A percentile compares a stretch with the other conserved stretches of the same genome.
Evolutionary conservation across 495 filamentous ascomycete species (phyloP).

Genomic region (Trichoderma orchidacearum): DNA sequence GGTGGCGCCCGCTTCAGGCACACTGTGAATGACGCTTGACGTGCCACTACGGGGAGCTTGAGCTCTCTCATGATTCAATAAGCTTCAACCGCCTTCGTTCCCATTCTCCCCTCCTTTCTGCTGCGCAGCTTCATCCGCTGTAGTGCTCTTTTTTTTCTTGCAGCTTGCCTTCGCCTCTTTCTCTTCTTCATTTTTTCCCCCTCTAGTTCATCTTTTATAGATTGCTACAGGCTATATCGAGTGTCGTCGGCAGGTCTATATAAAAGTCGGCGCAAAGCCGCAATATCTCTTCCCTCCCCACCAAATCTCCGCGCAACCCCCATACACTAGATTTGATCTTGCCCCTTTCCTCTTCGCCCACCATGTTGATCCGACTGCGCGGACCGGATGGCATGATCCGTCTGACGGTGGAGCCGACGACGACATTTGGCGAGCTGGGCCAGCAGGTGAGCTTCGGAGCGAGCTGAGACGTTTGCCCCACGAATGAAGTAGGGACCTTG

Average conservation of each 20-base stretch:
- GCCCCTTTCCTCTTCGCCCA: conserved; percentile 3
- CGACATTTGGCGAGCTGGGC: conserved; percentile 37
- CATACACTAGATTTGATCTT: too few species aligned
- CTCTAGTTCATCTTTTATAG: background rate
- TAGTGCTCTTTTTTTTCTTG: background rate
- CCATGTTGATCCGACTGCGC: conserved; percentile 56
- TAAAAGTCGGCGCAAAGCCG: background rate
- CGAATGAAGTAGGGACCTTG: background rate
- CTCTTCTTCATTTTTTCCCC: conserved; percentile 11
- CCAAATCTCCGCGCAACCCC: background rate
- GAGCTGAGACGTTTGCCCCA: background rate
- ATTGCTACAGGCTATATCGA: background rate
- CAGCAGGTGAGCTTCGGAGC: conserved; percentile 23
- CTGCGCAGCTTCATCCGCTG: background rate
- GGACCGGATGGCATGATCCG: conserved; percentile 60
- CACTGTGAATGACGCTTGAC: conserved; percentile 1
- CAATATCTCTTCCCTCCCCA: background rate
- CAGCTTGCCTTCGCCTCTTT: conserved; percentile 6
- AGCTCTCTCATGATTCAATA: background rate
- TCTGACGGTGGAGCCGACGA: conserved; percentile 45
- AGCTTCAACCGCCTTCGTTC: background rate
- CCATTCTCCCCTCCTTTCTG: background rate
- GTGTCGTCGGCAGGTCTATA: background rate
- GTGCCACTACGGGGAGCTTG: background rate
- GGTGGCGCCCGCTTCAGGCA: background rate